Evolutionary conservation across 345 rosid species (phyloP).

Genomic region (Toxicodendron radicans): DNA sequence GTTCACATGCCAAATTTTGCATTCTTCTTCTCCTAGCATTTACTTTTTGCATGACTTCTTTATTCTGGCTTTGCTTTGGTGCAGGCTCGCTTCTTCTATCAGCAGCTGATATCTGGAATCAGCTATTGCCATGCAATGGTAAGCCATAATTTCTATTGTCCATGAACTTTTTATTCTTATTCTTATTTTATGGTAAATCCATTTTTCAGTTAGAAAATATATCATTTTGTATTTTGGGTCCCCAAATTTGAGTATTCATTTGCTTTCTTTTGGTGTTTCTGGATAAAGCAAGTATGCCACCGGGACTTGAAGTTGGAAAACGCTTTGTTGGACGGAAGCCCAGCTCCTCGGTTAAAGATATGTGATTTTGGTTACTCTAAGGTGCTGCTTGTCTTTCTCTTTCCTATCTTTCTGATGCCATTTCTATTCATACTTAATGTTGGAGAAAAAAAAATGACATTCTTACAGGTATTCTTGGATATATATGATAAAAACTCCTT

Average conservation of each 20-base stretch:
- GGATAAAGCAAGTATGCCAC: constrained; percentile 89
- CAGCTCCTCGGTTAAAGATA: constrained; percentile 88
- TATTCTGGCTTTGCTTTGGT: neutral
- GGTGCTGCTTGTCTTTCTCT: constrained; percentile 41
- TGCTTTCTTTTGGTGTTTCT: constrained; percentile 21
- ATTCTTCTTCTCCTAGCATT: neutral
- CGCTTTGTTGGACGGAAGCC: constrained; percentile 89
- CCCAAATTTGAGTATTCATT: constrained; percentile 4
- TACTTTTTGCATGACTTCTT: constrained; percentile 5
- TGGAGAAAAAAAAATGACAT: no score
- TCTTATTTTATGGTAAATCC: constrained; percentile 25
- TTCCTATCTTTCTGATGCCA: neutral
- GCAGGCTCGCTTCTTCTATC: no score
- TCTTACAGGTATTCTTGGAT: no score
- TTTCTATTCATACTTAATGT: neutral
- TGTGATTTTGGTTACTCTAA: constrained; percentile 98
- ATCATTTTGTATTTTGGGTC: constrained; percentile 6
- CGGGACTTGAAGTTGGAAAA: constrained; percentile 91
- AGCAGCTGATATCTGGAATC: no score
- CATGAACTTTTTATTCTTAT: neutral
- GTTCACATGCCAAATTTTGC: constrained; percentile 28
- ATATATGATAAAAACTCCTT: neutral
- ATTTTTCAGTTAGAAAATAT: neutral
- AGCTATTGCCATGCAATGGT: no score
- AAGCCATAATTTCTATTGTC: no score